Base-by-base conservation (phyloP, 2,329 filamentous ascomycete species). In the Claviceps arundinis region DNA sequence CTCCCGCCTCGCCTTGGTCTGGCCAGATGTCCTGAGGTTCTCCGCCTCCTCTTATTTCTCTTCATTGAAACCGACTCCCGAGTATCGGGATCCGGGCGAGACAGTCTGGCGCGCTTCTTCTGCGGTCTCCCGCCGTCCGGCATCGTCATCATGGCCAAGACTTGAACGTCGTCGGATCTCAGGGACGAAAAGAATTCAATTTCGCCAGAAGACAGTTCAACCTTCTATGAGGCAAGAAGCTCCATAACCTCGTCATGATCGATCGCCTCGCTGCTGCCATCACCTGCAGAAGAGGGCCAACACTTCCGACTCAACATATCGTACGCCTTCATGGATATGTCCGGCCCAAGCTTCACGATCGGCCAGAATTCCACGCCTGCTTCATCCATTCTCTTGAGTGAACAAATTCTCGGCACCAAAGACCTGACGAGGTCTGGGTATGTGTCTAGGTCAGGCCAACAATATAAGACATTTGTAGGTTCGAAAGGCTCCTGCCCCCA, bases 401-500 rank as follows among this genome's bases (percentile, higher is more conserved):
- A 40, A 4, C 19, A 22, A 19, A 44, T 53, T 48, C 24, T 56
- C 4, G 60, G 54, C 3, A 63, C 53, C 3, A 58, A 55, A 37
- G 24, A 26, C 24, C 57, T 57, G 1, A 63, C 64, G 53, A 64
- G 68, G 8, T 63, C 62, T 1, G 55, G 52, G 37, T 67, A 58
- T 0, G 60, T 55, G 4, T 61, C 57, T 0, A 62, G 24, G 24
- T 71, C 60, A 0, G 69, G 68, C 65, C 67, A 70, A 24, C 61
- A 65, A 50, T 60, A 60, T 2, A 65, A 5, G 14, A 57, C 56
- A n/a, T 60, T 50, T 7, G 61, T 30, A 8, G 64, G 55, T 7
- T 62, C 61, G n/a, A 60, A 60, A 0, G 60, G 24, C 9, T 56
- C 3, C 22, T 22, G 58, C 24, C 65, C 64, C 41, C 3, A 48